Base-by-base conservation (phyloP, 2,329 filamentous ascomycete species). In the Verticillium nonalfalfae region DNA sequence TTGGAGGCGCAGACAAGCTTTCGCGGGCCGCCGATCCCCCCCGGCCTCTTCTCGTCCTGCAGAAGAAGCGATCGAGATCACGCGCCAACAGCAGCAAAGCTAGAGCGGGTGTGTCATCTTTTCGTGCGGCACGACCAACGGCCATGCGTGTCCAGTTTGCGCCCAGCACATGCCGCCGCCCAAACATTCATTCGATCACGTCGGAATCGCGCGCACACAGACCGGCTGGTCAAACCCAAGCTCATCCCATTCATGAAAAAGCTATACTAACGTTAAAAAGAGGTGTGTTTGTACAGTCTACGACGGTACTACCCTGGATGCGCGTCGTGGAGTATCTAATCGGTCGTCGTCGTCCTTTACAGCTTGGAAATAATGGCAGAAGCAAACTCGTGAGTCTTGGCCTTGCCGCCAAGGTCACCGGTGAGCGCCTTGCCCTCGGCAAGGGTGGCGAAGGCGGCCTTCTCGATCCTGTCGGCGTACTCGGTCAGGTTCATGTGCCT, bases 401-500 rank as follows among this genome's bases (percentile, higher is more conserved):
- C 86, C 83, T 93, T 97, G 76, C 95, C 95, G 71, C 95, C 95
- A 71, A 99, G 83, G 79, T 99, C 95, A 72, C 95, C 94, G 38
- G 95, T 99, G 77, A 99, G 87, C 65, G 87, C 83, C 89, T 97
- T 97, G 81, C 95, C 95, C 85, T 99, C 93, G 64, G 93, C 90
- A 68, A 99, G 85, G 64, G 93, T 96, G 76, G 90, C 91, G 78
- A 99, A 98, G 74, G 94, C 96, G 68, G 95, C 95, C 78, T 86
- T 90, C 85, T 98, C 91, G 74, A 99, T 98, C 77, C 87, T 88
- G 76, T 83, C 77, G 69, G 95, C 95, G 76, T 98, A 88, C 66
- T 91, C 84, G 77, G 81, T 88, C 67, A 99, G 85, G 72, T 90
- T 88, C 94, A 99, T 98, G 82, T 99, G 95, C 79, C 95, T 89